Base-by-base conservation (phyloP, 2,329 filamentous ascomycete genomes). In the Neofusicoccum laricinum region DNA sequence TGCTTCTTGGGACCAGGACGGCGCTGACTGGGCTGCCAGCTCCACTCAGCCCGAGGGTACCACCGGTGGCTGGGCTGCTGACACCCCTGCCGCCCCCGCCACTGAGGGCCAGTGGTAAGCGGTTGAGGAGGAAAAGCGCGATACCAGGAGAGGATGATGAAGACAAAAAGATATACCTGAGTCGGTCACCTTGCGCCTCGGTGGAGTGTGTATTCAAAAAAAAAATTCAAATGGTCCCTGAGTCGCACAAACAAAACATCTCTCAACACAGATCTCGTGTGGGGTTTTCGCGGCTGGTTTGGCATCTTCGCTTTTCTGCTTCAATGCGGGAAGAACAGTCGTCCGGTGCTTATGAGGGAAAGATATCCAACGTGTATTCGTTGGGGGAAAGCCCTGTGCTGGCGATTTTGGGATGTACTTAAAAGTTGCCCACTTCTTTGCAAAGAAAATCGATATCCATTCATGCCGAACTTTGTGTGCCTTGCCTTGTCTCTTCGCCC, bases 331-430 rank as follows among this genome's bases (percentile, higher is more conserved):
- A 63, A 63, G 38, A 63, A 55, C 61, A 59, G 50, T 75, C 73
- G 72, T 71, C 84, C 81, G 84, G 89, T 88, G 90, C 93, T 97
- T 85, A 97, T 90, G 93, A 97, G 93, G 94, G 94, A 98, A 98
- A 98, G 94, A 98, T 93, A 97, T 90, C 92, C 86, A 80, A 78
- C 72, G 69, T 77, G 70, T 75, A 46, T 50, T 71, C 45, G 74
- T 77, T 81, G 89, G 92, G 93, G 93, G 94, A 98, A 97, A 93
- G 94, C 94, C 94, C 93, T 97, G 93, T 95, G 88, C 85, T 88
- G 84, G 86, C 85, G 86, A 86, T 73, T 65, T 85, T 86, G 89
- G 90, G 88, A 83, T 90, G 87, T 87, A 92, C 92, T 94, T 96
- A 78, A 94, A 83, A 89, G 92, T 93, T 89, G 86, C 89, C 88